phyloP scores from a whole-genome alignment of 352 stramenopile genomes.

The Blastocystis sp. region DNA sequence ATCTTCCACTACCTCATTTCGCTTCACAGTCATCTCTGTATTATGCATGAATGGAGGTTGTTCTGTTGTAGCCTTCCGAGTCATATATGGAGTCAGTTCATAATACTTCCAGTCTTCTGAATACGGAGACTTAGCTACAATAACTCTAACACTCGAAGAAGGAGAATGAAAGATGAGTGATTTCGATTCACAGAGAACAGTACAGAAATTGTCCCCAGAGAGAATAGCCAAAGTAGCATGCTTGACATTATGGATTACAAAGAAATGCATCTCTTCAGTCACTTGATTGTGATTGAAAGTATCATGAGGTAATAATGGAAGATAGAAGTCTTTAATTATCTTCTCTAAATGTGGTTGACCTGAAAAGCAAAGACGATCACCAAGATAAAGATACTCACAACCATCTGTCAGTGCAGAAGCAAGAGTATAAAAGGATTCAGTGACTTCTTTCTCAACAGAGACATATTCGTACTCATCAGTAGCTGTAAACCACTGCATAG shows the following conservation, averaged over 20 bases:
- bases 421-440: neutral
- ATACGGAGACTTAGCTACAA: neutral
- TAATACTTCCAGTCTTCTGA: neutral
- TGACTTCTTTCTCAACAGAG: neutral
- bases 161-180: constrained; percentile 15
- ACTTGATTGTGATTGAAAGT: too few relatives aligned
- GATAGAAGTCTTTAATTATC: neutral
- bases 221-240: neutral
- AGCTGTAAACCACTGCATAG: neutral
- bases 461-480: too few relatives aligned
- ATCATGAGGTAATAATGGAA: neutral
- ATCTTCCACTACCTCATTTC: neutral
- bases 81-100: neutral
- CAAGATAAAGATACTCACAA: neutral
- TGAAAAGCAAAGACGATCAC: neutral
- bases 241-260: neutral
- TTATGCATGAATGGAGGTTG: neutral
- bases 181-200: neutral
- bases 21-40: neutral
- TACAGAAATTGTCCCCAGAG: neutral
- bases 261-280: too few relatives aligned
- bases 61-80: neutral
- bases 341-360: neutral
- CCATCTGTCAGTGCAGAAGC: neutral
- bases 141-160: neutral